Conservation (phyloP, 1,139 yeast species). For the Debaryomycetaceae sp. region DNA sequence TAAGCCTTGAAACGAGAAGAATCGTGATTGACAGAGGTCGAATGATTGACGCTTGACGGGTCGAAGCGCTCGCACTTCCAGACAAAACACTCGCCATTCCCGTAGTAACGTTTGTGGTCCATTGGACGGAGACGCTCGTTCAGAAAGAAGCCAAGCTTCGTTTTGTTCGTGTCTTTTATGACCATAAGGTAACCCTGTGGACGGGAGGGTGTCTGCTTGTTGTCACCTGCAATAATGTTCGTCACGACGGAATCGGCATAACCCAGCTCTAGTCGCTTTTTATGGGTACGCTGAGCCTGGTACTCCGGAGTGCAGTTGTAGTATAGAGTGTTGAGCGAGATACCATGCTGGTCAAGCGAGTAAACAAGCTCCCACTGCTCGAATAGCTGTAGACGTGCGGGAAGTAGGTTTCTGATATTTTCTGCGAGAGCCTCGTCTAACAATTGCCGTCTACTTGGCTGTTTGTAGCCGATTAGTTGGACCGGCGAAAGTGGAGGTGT, state of each 20-base stretch:
- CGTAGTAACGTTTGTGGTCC: constrained; percentile 73
- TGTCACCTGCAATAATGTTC: constrained; percentile 27
- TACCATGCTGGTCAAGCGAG: constrained; percentile 88
- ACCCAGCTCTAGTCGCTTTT: constrained; percentile 22
- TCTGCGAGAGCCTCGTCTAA: constrained; percentile 62
- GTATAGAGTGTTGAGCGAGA: constrained; percentile 75
- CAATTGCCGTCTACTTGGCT: constrained; percentile 54
- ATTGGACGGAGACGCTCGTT: constrained; percentile 73
- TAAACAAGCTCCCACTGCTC: constrained; percentile 77
- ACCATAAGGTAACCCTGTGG: constrained; percentile 70
- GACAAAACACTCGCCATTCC: constrained; percentile 92
- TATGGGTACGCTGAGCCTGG: constrained; percentile 24
- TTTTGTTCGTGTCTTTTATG: constrained; percentile 58
- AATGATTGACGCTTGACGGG: constrained; percentile 1
- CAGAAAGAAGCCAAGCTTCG: constrained; percentile 77
- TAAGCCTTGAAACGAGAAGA: constrained; percentile 64
- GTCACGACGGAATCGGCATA: constrained; percentile 37
- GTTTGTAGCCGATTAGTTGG: constrained; percentile 51
- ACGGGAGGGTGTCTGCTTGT: constrained; percentile 18
- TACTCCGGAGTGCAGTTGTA: constrained; percentile 32
- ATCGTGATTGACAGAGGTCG: constrained; percentile 2
- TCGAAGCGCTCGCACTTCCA: constrained; percentile 59
- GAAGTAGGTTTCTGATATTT: constrained; percentile 69
- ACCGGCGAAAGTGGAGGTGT: constrained; percentile 37
- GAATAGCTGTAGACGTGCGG: constrained; percentile 72